Evolutionary conservation across 2,329 filamentous ascomycete species (phyloP).

Genomic region (Colletotrichum destructivum): DNA sequence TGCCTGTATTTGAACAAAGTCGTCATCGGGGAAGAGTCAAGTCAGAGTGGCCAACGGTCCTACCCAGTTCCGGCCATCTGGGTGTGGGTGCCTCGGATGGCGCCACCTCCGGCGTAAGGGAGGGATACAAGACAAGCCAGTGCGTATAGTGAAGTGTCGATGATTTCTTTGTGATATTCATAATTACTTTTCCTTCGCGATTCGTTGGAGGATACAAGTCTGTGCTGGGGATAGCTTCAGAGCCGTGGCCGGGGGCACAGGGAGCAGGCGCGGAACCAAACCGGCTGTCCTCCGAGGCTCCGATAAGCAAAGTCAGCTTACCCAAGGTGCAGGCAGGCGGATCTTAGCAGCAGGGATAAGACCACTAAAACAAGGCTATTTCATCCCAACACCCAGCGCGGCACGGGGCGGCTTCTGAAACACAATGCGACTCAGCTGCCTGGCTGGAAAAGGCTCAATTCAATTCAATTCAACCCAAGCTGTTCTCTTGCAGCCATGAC

Average conservation of each 20-base stretch:
- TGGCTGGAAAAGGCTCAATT: background rate
- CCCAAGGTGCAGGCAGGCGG: no score
- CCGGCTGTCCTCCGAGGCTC: no score
- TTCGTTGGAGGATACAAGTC: no score
- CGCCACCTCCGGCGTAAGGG: background rate
- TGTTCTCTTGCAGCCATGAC: conserved; percentile 1
- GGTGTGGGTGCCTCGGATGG: background rate
- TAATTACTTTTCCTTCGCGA: no score
- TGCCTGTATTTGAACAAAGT: background rate
- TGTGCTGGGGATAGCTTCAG: no score
- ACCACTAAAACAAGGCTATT: background rate
- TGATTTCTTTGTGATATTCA: no score
- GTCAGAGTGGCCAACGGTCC: background rate
- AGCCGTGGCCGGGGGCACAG: no score
- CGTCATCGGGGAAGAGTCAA: background rate
- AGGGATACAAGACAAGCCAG: no score
- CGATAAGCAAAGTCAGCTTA: no score
- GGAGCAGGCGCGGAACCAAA: no score
- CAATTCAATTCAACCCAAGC: background rate
- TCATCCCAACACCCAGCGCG: conserved; percentile 9
- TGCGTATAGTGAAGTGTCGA: no score
- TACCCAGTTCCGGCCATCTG: background rate
- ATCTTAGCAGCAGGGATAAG: no score
- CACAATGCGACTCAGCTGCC: background rate
- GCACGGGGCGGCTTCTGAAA: conserved; percentile 30